Conservation (phyloP, 768 basidiomycete species). For the Glaciozyma antarctica region DNA sequence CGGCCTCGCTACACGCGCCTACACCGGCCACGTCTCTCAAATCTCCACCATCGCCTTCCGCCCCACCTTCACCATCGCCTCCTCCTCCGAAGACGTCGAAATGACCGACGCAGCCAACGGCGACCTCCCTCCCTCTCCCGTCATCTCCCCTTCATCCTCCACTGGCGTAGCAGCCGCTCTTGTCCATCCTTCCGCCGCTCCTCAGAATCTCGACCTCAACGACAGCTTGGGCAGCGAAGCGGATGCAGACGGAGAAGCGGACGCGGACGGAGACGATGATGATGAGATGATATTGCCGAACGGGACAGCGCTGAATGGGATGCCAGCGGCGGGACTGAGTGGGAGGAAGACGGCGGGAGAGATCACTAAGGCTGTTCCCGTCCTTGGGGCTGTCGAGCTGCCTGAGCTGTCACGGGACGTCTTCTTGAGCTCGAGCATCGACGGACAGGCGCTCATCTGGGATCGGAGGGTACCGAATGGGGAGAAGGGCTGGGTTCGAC, state of each 20-base stretch:
- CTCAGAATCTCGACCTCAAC: neutral
- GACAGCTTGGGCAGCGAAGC: neutral
- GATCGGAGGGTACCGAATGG: slow-evolving; percentile 54
- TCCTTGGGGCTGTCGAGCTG: slow-evolving; percentile 1
- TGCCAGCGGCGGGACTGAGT: neutral
- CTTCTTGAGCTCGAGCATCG: slow-evolving; percentile 77
- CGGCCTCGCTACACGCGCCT: slow-evolving; percentile 65
- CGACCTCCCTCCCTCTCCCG: neutral
- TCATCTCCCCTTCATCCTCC: neutral
- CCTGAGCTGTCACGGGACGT: slow-evolving; percentile 66
- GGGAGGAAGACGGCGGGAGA: neutral
- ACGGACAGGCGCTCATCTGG: slow-evolving; percentile 87
- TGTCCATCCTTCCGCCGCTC: neutral
- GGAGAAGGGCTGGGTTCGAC: slow-evolving; percentile 5
- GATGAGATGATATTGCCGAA: slow-evolving; percentile 9
- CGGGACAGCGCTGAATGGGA: neutral
- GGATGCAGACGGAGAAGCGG: slow-evolving; percentile 14
- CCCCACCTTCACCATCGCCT: slow-evolving; percentile 45
- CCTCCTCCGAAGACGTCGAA: slow-evolving; percentile 2
- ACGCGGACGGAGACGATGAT: slow-evolving; percentile 34
- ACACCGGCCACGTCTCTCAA: slow-evolving; percentile 72
- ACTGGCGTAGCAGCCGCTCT: slow-evolving; percentile 2
- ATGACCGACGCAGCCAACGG: slow-evolving; percentile 5
- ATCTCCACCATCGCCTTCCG: slow-evolving; percentile 69
- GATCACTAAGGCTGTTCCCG: slow-evolving; percentile 2